Evolutionary conservation across 805 yeast species (phyloP).

Genomic region (Kodamaea hsintzibuensis): DNA sequence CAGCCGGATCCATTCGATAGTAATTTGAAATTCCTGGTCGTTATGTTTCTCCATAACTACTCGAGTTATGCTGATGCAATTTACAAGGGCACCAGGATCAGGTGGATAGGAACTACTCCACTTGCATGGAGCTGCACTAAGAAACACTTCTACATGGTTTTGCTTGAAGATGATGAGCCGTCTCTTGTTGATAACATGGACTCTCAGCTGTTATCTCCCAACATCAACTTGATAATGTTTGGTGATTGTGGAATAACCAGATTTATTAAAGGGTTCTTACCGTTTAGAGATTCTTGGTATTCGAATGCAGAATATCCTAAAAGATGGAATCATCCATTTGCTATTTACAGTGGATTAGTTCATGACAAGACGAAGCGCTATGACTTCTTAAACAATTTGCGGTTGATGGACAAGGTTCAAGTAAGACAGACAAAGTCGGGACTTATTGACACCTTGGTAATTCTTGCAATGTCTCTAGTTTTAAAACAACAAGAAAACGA

Average conservation of each 20-base stretch:
- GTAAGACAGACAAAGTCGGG: background rate
- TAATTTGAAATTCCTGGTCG: conserved; percentile 4
- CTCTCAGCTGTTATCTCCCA: background rate
- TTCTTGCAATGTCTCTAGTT: conserved; percentile 11
- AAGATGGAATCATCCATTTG: conserved; percentile 1
- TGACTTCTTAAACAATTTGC: conserved; percentile 4
- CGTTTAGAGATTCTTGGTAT: conserved; percentile 4
- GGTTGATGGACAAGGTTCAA: conserved; percentile 4
- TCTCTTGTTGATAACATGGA: conserved; percentile 9
- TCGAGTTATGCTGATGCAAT: conserved; percentile 12
- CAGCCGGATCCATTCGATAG: conserved; percentile 5
- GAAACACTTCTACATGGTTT: conserved; percentile 9
- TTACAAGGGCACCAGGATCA: conserved; percentile 13
- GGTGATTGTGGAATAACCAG: background rate
- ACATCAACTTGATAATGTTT: background rate
- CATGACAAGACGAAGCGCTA: background rate
- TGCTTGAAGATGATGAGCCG: conserved; percentile 12
- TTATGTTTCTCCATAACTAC: conserved; percentile 10
- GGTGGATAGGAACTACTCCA: conserved; percentile 13
- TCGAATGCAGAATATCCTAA: conserved; percentile 4
- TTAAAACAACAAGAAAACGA: conserved; percentile 11
- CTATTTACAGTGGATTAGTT: background rate
- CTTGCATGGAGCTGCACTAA: background rate
- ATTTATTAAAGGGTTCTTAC: conserved; percentile 6
- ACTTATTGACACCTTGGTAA: conserved; percentile 8